phyloP scores from a whole-genome alignment of 2,329 filamentous ascomycete genomes.

The Fusarium tuaranense region DNA sequence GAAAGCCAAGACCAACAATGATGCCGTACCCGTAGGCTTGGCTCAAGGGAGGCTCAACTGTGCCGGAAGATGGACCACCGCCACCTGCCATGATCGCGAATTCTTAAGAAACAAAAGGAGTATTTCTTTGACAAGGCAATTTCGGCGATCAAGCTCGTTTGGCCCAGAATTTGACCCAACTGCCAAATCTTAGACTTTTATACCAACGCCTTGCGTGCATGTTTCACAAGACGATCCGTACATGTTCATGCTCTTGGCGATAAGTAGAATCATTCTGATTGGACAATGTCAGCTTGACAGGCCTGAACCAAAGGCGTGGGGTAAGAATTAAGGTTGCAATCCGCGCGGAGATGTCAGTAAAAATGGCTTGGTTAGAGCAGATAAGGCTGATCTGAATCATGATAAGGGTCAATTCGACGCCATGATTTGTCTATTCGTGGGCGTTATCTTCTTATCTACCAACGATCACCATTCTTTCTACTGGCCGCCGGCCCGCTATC shows the following conservation, averaged over 20 bases:
- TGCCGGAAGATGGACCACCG: constrained; percentile 30
- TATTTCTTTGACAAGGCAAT: neutral
- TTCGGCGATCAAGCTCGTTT: neutral
- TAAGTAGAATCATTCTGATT: neutral
- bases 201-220: neutral
- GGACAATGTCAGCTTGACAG: neutral
- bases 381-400: neutral
- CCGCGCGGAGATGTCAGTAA: neutral
- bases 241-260: neutral
- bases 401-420: neutral
- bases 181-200: neutral
- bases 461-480: neutral
- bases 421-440: neutral
- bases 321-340: neutral
- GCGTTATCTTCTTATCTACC: neutral
- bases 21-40: constrained; percentile 83
- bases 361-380: neutral
- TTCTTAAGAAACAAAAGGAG: neutral
- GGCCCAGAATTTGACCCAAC: neutral
- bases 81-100: constrained; percentile 30
- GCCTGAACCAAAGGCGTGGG: neutral
- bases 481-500: neutral
- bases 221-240: neutral
- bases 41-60: constrained; percentile 51
- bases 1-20: constrained; percentile 78